A percentile compares a stretch with the other conserved stretches of the same genome.
Evolutionary conservation across 305 asterid species (phyloP).

Genomic region (Fraxinus xanthoxyloides): DNA sequence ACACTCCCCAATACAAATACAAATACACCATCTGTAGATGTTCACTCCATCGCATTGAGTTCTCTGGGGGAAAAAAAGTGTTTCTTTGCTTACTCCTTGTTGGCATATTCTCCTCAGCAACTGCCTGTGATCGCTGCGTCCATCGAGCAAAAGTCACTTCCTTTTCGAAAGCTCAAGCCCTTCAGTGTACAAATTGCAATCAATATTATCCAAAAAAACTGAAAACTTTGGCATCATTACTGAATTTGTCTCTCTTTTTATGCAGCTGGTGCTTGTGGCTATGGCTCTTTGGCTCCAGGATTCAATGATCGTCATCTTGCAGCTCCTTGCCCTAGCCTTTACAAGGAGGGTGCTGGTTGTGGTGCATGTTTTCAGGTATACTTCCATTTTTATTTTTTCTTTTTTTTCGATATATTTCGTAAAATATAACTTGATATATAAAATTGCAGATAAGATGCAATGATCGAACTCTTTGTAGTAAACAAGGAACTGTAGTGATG

Average conservation of each 20-base stretch:
- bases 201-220: neutral
- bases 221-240: neutral
- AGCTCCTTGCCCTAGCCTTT: slow-evolving; percentile 59
- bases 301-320: slow-evolving; percentile 58
- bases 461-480: slow-evolving; percentile 40
- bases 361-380: slow-evolving; percentile 80
- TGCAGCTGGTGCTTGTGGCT: slow-evolving; percentile 89
- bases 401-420: neutral
- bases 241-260: neutral
- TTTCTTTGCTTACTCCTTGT: slow-evolving; percentile 24
- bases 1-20: neutral
- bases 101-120: slow-evolving; percentile 31
- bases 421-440: neutral
- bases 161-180: slow-evolving; percentile 50
- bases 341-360: slow-evolving; percentile 72
- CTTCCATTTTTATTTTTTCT: neutral
- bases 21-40: neutral
- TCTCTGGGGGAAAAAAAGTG: neutral
- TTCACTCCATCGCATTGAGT: neutral
- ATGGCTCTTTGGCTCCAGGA: slow-evolving; percentile 59
- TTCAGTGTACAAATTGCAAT: slow-evolving; percentile 44
- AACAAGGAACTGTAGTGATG: slow-evolving; percentile 37
- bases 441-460: slow-evolving; percentile 63
- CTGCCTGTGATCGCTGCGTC: slow-evolving; percentile 73
- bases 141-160: slow-evolving; percentile 51